phyloP scores from a whole-genome alignment of 805 yeast species.

The Candida multigemmis region DNA sequence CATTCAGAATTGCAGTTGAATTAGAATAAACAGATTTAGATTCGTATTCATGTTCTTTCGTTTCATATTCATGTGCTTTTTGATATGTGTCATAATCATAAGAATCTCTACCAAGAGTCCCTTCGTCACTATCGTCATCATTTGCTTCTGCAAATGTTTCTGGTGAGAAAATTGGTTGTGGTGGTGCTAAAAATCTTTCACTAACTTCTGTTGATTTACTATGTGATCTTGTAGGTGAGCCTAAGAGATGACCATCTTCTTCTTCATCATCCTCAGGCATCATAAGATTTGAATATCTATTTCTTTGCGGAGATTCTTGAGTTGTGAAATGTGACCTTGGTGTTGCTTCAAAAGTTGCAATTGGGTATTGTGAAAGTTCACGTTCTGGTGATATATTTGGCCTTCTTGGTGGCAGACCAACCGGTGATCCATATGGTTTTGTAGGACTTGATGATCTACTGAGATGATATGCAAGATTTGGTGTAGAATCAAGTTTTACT shows the following conservation, averaged over 20 bases:
- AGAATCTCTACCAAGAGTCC: slow-evolving; percentile 8
- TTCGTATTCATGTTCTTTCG: slow-evolving; percentile 17
- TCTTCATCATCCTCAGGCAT: slow-evolving; percentile 32
- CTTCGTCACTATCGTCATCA: slow-evolving; percentile 6
- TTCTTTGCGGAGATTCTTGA: slow-evolving; percentile 65
- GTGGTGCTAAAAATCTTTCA: slow-evolving; percentile 49
- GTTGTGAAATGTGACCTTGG: slow-evolving; percentile 62
- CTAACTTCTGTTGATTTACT: slow-evolving; percentile 25
- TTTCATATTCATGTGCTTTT: slow-evolving; percentile 11
- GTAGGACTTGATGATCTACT: too few species aligned
- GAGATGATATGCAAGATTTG: slow-evolving; percentile 12
- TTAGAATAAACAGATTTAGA: slow-evolving; percentile 27
- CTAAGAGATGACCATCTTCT: slow-evolving; percentile 13
- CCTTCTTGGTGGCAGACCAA: too few species aligned
- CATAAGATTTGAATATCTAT: slow-evolving; percentile 35
- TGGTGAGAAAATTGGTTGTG: slow-evolving; percentile 58
- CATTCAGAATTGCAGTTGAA: slow-evolving; percentile 24
- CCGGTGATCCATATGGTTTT: too few species aligned
- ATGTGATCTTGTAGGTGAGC: slow-evolving; percentile 24
- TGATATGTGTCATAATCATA: slow-evolving; percentile 29
- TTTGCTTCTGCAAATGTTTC: slow-evolving; percentile 56
- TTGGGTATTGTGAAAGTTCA: too few species aligned
- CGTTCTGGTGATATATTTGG: too few species aligned
- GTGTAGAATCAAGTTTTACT: slow-evolving; percentile 15
- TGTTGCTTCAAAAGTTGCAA: too few species aligned